Conservation (phyloP, 2,329 filamentous ascomycete genomes). For the Beauveria rudraprayagi region DNA sequence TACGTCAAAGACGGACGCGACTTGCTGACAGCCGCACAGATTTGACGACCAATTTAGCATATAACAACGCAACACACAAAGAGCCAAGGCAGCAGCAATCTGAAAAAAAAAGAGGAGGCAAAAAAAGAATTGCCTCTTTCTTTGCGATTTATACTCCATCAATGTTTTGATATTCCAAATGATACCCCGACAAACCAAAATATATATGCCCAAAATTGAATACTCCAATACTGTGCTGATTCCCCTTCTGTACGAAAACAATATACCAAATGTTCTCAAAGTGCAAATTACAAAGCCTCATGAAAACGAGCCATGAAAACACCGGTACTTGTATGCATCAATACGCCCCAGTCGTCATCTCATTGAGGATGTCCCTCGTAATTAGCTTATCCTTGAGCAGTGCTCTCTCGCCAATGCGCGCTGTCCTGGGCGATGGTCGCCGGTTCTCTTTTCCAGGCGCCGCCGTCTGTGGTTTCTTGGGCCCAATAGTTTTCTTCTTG, state of each 20-base stretch:
- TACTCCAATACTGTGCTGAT: conserved; percentile 11
- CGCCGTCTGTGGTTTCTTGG: conserved; percentile 13
- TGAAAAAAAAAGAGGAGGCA: background rate
- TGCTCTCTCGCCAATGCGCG: conserved; percentile 51
- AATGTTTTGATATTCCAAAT: conserved; percentile 10
- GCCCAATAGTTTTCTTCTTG: conserved; percentile 16
- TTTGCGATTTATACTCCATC: background rate
- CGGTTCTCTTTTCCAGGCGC: conserved; percentile 36
- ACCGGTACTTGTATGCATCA: conserved; percentile 15
- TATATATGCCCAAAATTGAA: conserved; percentile 11
- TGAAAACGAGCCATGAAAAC: conserved; percentile 1
- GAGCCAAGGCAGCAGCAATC: background rate
- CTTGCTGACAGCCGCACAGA: conserved; percentile 1
- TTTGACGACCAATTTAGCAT: conserved; percentile 10
- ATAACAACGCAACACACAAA: background rate
- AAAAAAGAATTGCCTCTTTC: background rate
- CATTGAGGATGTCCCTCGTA: conserved; percentile 71
- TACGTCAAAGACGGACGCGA: background rate
- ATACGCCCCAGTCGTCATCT: conserved; percentile 44
- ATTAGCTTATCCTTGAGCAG: conserved; percentile 61
- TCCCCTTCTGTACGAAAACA: background rate
- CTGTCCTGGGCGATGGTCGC: conserved; percentile 42
- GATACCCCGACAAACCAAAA: conserved; percentile 1
- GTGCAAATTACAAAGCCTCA: background rate
- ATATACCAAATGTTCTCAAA: background rate